Percentiles rank a stretch among this genome's conserved stretches.
Conservation (phyloP, 352 stramenopile species). For the Phytophthora pini region DNA sequence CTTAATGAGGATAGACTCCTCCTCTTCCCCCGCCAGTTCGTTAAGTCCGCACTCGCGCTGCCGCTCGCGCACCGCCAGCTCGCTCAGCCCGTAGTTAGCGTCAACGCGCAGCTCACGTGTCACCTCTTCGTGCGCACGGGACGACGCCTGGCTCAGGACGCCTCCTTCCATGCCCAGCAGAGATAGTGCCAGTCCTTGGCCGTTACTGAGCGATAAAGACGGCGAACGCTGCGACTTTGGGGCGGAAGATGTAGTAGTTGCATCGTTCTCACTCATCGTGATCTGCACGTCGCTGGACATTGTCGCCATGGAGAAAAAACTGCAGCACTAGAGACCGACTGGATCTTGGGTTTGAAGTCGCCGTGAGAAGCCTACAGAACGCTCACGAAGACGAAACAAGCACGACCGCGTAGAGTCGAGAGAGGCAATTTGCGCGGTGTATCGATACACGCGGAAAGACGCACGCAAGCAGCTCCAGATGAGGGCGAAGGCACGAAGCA, state of each 20-base stretch:
- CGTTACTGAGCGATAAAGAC: slow-evolving; percentile 25
- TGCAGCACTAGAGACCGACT: background rate
- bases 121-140: slow-evolving; percentile 61
- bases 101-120: slow-evolving; percentile 74
- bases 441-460: slow-evolving; percentile 7
- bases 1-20: slow-evolving; percentile 90
- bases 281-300: slow-evolving; percentile 25
- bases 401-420: background rate
- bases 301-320: slow-evolving; percentile 9
- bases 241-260: background rate
- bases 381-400: background rate
- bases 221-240: slow-evolving; percentile 1
- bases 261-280: slow-evolving; percentile 5
- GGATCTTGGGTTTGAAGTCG: slow-evolving; percentile 7
- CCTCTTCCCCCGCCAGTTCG: slow-evolving; percentile 72
- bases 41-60: slow-evolving; percentile 79
- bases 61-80: slow-evolving; percentile 60
- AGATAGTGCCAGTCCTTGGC: slow-evolving; percentile 20
- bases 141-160: slow-evolving; percentile 46
- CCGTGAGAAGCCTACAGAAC: slow-evolving; percentile 2
- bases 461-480: slow-evolving; percentile 4
- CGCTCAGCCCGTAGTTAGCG: slow-evolving; percentile 61
- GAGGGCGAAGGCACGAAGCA: background rate
- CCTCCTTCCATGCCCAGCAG: slow-evolving; percentile 23
- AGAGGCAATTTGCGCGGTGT: background rate